These are phyloP conservation scores for Salinomyces thailandicus DNA, from an alignment of 2,329 filamentous ascomycete species.

Conservation along the genomic window DNA sequence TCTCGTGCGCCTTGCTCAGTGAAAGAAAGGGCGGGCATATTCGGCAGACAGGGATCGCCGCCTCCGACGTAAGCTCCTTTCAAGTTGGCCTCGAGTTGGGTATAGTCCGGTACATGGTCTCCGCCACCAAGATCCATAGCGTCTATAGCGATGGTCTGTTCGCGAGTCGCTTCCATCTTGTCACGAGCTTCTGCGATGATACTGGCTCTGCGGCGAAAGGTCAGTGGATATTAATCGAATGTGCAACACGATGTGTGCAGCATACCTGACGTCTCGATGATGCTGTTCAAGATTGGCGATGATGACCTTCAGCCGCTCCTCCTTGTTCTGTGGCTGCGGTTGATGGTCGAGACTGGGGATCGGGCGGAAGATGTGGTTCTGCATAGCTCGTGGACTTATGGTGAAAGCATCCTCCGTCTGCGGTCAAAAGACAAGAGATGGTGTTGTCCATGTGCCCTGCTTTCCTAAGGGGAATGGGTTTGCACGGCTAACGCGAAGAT, in stretches of 20 bases:
- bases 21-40: no score
- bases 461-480: neutral
- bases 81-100: constrained; percentile 9
- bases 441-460: neutral
- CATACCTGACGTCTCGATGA: constrained; percentile 11
- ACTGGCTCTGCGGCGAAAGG: constrained; percentile 1
- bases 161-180: constrained; percentile 2
- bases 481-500: neutral
- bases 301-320: constrained; percentile 14
- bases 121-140: constrained; percentile 4
- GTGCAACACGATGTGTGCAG: no score
- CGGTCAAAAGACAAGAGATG: neutral
- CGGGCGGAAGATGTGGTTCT: constrained; percentile 12
- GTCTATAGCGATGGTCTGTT: neutral
- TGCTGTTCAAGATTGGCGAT: constrained; percentile 16
- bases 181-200: constrained; percentile 10
- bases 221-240: constrained; percentile 1
- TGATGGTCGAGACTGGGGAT: constrained; percentile 9
- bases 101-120: neutral
- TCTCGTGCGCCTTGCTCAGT: constrained; percentile 9
- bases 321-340: constrained; percentile 9
- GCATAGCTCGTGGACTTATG: constrained; percentile 2
- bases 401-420: neutral
- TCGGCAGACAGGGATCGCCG: constrained; percentile 9
- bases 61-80: constrained; percentile 10